Conservation (phyloP, 495 filamentous ascomycete genomes). For the Neurospora terricola region DNA sequence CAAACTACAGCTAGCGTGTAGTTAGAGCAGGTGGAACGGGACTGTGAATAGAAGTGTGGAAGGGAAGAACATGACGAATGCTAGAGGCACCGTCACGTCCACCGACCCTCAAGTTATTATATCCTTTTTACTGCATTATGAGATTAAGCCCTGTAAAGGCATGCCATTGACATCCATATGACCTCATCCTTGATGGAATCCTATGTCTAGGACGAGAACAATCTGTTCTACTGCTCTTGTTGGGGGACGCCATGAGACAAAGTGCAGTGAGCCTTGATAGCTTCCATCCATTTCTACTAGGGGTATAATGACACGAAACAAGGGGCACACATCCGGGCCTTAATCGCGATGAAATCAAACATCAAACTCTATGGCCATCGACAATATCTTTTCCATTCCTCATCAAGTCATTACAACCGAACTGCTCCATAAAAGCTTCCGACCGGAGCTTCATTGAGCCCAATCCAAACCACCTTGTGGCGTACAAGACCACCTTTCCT, state of each 20-base stretch:
- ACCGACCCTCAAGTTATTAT: background rate
- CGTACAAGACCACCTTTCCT: background rate
- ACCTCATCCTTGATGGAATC: background rate
- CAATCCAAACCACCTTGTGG: background rate
- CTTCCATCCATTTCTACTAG: background rate
- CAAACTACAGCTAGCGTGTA: background rate
- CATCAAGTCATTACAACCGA: background rate
- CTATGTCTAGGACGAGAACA: background rate
- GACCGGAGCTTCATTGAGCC: background rate
- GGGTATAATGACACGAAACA: background rate
- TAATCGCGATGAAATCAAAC: background rate
- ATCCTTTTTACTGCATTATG: background rate
- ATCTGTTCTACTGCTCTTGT: background rate
- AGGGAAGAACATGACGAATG: background rate
- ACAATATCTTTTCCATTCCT: background rate
- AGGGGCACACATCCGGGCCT: background rate
- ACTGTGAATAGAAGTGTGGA: background rate
- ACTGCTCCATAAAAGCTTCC: background rate
- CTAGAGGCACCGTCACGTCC: background rate
- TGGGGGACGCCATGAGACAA: background rate
- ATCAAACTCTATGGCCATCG: background rate
- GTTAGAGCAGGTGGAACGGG: background rate
- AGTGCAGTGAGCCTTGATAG: background rate
- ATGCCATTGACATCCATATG: background rate
- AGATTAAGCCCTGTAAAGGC: background rate